phyloP scores from a whole-genome alignment of 2,329 filamentous ascomycete species.

The Fonsecaea pugnacius region DNA sequence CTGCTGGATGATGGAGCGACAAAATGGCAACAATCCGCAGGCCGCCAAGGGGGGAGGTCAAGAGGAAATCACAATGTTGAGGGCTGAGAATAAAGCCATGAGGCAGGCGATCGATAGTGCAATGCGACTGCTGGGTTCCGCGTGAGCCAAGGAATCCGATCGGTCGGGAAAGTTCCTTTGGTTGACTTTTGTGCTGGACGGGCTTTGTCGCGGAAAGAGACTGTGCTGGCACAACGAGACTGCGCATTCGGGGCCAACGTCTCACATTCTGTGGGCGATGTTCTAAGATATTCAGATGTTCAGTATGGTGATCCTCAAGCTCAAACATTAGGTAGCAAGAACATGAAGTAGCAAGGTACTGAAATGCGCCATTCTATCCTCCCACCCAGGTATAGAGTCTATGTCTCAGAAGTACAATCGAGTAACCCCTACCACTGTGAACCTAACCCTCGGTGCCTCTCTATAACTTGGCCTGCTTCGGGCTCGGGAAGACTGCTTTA shows the following conservation, averaged over 20 bases:
- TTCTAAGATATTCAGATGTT: not conserved
- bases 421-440: not conserved
- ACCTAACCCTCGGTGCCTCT: not conserved
- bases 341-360: not conserved
- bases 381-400: not conserved
- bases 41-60: not conserved
- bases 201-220: not conserved
- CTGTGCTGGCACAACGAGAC: not conserved
- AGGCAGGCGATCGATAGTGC: not conserved
- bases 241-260: not conserved
- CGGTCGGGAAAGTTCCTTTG: not conserved
- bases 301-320: not conserved
- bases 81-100: conserved; percentile 4
- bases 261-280: not conserved
- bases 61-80: not conserved
- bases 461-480: conserved; percentile 21
- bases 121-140: not conserved
- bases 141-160: not conserved
- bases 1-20: conserved; percentile 20
- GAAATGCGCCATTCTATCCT: conserved; percentile 5
- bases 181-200: not conserved
- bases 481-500: conserved; percentile 40
- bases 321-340: not conserved
- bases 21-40: too few relatives aligned
- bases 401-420: not conserved